Evolutionary conservation across 805 yeast genomes (phyloP), one percentile per base, ranked within the genome.

Genomic region (Candida ovalis): DNA sequence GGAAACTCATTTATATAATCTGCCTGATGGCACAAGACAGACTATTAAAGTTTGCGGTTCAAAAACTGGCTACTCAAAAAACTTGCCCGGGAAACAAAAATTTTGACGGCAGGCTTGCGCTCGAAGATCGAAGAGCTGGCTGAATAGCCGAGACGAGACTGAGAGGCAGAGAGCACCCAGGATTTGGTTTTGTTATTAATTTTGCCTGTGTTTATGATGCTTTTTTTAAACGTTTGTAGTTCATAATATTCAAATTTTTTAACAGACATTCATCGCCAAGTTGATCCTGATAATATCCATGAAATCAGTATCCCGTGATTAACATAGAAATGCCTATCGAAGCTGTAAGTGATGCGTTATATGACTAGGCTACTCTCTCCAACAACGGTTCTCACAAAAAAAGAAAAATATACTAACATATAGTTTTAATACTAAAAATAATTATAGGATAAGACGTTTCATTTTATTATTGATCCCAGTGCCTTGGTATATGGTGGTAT

Each of bases 381-480:
- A 25, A 25, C 28, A 10, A 25, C 28, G 28, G 2, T 2, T 5
- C 23, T 6, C 10, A 1, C 22, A 8, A 5, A 39, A 23, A 28
- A 15, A 12, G 13, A 12, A 17, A 1, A 13, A n/a, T n/a, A 17
- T 33, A 42, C 44, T 42, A 42, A 42, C 44, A 5, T 9, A 24
- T 15, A 12, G 3, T 5, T 3, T 6, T 19, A 27, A 10, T 10
- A 19, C 10, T 21, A 12, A 6, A 6, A n/a, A 19, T 10, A 39
- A 32, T 22, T 33, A 43, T 40, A 47, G 45, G 37, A 40, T 23
- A 35, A 39, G 13, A 40, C 40, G 27, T 50, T 47, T 23, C 60
- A 73, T 59, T 71, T 84, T 49, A 80, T 85, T 18, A 57, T 85
- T 38, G 91, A 85, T 59, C 86, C 84, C 19, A 77, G 87, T 6